Evolutionary conservation across 441 rosid genomes (phyloP).

Genomic region (Erodium texanum): DNA sequence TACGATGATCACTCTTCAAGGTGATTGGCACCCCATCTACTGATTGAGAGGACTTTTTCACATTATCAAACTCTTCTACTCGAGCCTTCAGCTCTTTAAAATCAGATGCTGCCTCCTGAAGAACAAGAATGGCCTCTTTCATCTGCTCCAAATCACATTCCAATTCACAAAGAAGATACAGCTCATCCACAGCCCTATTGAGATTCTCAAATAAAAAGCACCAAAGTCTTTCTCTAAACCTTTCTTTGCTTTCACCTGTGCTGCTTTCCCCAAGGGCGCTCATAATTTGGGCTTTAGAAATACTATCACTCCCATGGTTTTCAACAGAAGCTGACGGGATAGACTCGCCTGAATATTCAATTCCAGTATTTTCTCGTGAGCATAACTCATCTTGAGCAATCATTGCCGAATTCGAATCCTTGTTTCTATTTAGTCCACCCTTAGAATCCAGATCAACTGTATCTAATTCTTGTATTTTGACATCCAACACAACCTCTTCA

Average conservation of each 20-base stretch:
- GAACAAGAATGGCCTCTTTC: slow-evolving; percentile 76
- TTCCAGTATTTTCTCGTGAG: slow-evolving; percentile 21
- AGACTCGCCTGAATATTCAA: slow-evolving; percentile 27
- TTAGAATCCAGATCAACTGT: slow-evolving; percentile 19
- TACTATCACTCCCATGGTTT: slow-evolving; percentile 15
- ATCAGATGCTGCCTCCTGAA: slow-evolving; percentile 70
- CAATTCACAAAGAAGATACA: slow-evolving; percentile 70
- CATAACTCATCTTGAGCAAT: slow-evolving; percentile 22
- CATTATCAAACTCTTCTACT: slow-evolving; percentile 57
- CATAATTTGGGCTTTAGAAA: slow-evolving; percentile 24
- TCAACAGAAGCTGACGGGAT: slow-evolving; percentile 17
- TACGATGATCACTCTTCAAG: slow-evolving; percentile 58
- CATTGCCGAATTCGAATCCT: slow-evolving; percentile 16
- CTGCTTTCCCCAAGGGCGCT: slow-evolving; percentile 38
- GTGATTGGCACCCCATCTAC: slow-evolving; percentile 34
- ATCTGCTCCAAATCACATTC: slow-evolving; percentile 72
- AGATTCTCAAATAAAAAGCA: slow-evolving; percentile 80
- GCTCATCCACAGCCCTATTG: slow-evolving; percentile 77
- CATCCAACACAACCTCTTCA: slow-evolving; percentile 21
- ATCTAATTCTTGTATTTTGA: slow-evolving; percentile 24
- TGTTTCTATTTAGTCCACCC: slow-evolving; percentile 17
- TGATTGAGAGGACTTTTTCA: slow-evolving; percentile 40
- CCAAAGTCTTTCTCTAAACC: slow-evolving; percentile 75
- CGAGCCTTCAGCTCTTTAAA: slow-evolving; percentile 53
- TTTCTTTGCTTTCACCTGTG: slow-evolving; percentile 61